A percentile compares a stretch with the other conserved stretches of the same genome.
These are phyloP conservation scores for Prunus davidiana DNA, from an alignment of 306 rosid species.

Conservation along the genomic window DNA sequence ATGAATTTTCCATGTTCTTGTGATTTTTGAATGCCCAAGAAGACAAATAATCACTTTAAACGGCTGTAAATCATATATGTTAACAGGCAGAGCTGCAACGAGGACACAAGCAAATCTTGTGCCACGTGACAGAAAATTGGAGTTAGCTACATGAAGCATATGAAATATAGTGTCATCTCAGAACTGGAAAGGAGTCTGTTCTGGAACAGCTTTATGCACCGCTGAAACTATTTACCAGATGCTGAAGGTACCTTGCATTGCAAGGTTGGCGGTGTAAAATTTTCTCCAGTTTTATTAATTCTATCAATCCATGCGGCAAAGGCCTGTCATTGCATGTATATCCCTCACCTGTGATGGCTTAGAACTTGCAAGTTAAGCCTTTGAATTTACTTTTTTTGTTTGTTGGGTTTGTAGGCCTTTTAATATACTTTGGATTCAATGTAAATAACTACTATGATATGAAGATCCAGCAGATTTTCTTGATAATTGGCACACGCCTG, in stretches of 20 bases:
- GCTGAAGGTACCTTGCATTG: not conserved
- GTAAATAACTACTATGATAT: not conserved
- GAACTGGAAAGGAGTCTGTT: not conserved
- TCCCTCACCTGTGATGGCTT: not conserved
- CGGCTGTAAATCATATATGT: conserved; percentile 20
- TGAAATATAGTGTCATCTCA: not conserved
- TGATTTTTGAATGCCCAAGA: not conserved
- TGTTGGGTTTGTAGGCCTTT: too few relatives aligned
- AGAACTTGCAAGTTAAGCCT: not conserved
- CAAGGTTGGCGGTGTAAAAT: not conserved
- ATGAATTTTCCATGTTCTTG: not conserved
- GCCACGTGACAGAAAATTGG: conserved; percentile 39
- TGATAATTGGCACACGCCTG: not conserved
- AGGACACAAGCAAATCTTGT: conserved; percentile 38
- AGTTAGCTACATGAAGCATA: conserved; percentile 24
- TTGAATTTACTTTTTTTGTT: not conserved
- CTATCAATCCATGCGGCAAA: not conserved
- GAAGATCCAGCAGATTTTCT: not conserved
- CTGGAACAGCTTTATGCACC: not conserved
- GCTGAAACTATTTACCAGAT: not conserved
- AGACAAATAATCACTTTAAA: conserved; percentile 1
- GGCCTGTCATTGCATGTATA: not conserved
- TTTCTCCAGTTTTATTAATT: not conserved
- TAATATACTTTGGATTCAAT: not conserved
- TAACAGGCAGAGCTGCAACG: conserved; percentile 50